A percentile compares a stretch with the other conserved stretches of the same genome.
These are phyloP conservation scores for Botrytis pseudocinerea DNA, from an alignment of 2,329 filamentous ascomycete species.

Conservation along the genomic window DNA sequence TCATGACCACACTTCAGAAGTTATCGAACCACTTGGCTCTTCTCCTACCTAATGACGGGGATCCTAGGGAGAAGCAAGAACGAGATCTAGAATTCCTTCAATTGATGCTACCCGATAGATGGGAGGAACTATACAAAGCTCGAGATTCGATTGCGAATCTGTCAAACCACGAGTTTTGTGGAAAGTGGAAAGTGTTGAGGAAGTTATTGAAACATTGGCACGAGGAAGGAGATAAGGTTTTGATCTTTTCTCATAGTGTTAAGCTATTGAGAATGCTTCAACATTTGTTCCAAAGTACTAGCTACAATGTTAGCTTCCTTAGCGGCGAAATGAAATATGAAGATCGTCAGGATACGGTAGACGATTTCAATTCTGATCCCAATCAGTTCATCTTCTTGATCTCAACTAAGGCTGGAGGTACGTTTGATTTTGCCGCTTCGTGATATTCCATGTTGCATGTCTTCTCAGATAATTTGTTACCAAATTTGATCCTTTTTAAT, in stretches of 20 bases:
- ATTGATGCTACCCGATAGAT: constrained; percentile 71
- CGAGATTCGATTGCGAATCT: constrained; percentile 79
- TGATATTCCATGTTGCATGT: not conserved
- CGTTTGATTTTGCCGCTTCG: constrained; percentile 1
- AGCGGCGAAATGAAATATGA: constrained; percentile 83
- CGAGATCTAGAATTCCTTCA: constrained; percentile 74
- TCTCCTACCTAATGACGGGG: constrained; percentile 67
- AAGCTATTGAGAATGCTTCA: constrained; percentile 80
- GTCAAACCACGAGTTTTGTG: constrained; percentile 87
- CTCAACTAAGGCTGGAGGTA: constrained; percentile 81
- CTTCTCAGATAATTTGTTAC: too few relatives aligned
- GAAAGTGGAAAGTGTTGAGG: constrained; percentile 92
- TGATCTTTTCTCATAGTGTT: constrained; percentile 93
- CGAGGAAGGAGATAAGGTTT: constrained; percentile 84
- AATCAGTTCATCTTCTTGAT: constrained; percentile 93
- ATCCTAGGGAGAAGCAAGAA: constrained; percentile 70
- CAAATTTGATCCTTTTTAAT: not conserved
- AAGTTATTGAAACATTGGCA: constrained; percentile 90
- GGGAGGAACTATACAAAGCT: constrained; percentile 71
- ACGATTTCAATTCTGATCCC: constrained; percentile 87
- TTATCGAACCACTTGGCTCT: constrained; percentile 91
- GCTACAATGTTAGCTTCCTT: constrained; percentile 88
- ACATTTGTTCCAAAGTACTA: constrained; percentile 81
- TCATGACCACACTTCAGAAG: constrained; percentile 80
- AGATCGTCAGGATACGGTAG: constrained; percentile 78